A percentile compares a stretch with the other conserved stretches of the same genome.
phyloP scores from a whole-genome alignment of 176 grass and related monocot species.

The Lolium rigidum region DNA sequence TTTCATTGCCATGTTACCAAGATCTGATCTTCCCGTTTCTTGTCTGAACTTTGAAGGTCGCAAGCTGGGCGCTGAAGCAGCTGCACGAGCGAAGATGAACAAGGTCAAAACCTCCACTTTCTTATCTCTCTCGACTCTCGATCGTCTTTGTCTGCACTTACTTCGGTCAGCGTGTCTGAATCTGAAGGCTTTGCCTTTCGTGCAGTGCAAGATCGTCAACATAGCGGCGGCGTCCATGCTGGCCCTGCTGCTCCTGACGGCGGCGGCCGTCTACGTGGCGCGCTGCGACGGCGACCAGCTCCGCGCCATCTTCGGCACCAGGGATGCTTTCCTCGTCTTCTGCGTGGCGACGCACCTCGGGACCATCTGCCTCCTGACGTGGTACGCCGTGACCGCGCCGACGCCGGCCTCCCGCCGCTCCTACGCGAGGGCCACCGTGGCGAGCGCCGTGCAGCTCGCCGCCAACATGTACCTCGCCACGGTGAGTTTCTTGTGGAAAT shows the following conservation, averaged over 20 bases:
- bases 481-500: background rate
- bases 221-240: background rate
- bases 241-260: background rate
- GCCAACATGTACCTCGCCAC: background rate
- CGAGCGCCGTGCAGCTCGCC: background rate
- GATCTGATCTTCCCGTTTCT: background rate
- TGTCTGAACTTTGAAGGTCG: background rate
- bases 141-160: background rate
- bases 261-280: background rate
- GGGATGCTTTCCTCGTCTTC: background rate
- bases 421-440: background rate
- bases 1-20: background rate
- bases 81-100: background rate
- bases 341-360: background rate
- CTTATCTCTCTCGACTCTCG: background rate
- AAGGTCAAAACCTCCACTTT: background rate
- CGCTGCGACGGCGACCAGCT: background rate
- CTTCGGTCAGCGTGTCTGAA: background rate
- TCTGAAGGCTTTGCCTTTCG: background rate
- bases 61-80: background rate
- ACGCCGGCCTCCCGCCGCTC: background rate
- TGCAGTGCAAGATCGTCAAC: background rate
- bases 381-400: background rate
- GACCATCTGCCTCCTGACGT: background rate
- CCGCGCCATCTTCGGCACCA: background rate